Evolutionary conservation across 129 eudicot species (phyloP), one percentile per base, ranked within the genome.

Genomic region (Ambrosia trifida): DNA sequence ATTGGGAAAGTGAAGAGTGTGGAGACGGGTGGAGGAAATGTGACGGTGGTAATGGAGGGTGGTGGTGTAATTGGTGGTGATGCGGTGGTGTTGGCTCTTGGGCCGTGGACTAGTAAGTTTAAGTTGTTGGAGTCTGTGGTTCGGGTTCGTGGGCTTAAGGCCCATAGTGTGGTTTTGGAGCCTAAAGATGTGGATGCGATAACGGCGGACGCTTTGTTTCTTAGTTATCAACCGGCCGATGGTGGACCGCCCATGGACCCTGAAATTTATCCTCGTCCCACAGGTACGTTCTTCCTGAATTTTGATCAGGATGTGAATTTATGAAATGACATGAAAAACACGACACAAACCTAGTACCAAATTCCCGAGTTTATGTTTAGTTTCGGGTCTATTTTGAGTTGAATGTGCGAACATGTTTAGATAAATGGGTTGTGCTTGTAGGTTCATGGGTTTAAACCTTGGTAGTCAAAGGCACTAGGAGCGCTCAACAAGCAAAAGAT

Each of bases 181-280:
- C 97, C 97, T 33, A 89, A 76, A 46, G 86, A 80, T 33, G 64
- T 70, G 3, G 72, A 72, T 66, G 85, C 80, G 0, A 89, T 94
- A 12, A 75, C 95, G 7, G 83, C 98, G 2, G 93, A 94, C 68
- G 96, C 98, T 2, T 52, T 89, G 58, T 94, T 87, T 70, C 64
- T 94, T 43, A 94, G 81, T 72, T 94, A 87, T 43, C 69, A 72
- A 74, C 68, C 85, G 54, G 84, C 84, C 16, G 76, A 61, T 13
- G 95, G 90, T 35, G 93, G 95, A 53, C 81, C 41, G 45, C 88
- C 96, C 18, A 68, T 87, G 90, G 98, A 94, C 52, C 98, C 96
- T 19, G 96, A 94, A 77, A 85, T 89, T 3, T 94, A 94, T 72
- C 98, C 98, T 17, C 95, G 98, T 14, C 98, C 98, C 18, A 89